Evolutionary conservation across 805 yeast genomes (phyloP).

Genomic region (Lipomyces lipofer): DNA sequence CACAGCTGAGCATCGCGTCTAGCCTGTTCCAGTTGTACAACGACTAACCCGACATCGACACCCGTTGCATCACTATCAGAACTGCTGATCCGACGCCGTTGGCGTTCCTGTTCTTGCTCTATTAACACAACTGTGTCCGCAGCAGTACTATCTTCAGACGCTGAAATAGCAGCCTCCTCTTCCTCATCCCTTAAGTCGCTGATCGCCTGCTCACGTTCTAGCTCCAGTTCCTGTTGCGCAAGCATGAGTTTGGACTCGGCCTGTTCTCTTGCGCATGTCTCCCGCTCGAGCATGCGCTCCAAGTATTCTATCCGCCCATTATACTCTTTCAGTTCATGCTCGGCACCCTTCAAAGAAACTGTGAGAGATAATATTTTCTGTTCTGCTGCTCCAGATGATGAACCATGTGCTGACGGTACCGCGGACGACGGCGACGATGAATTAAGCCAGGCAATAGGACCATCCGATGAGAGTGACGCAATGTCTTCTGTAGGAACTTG

Average conservation of each 20-base stretch:
- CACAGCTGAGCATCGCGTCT: slow-evolving; percentile 14
- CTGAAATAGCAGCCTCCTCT: slow-evolving; percentile 11
- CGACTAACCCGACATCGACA: slow-evolving; percentile 2
- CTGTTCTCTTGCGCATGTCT: slow-evolving; percentile 12
- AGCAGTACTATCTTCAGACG: slow-evolving; percentile 13
- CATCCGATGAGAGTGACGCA: background rate
- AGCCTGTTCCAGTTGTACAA: slow-evolving; percentile 22
- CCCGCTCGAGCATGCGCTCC: slow-evolving; percentile 16
- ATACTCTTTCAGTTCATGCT: slow-evolving; percentile 10
- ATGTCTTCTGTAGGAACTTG: background rate
- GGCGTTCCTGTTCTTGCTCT: slow-evolving; percentile 19
- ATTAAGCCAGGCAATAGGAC: background rate
- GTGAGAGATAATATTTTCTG: slow-evolving; percentile 12
- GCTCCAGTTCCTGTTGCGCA: slow-evolving; percentile 24
- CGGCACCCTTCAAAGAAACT: slow-evolving; percentile 9
- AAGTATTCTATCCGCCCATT: slow-evolving; percentile 4
- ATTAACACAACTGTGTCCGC: slow-evolving; percentile 29
- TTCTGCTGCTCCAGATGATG: slow-evolving; percentile 4
- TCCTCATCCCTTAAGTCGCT: slow-evolving; percentile 17
- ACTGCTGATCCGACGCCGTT: slow-evolving; percentile 8
- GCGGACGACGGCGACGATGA: slow-evolving; percentile 4
- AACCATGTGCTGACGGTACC: background rate
- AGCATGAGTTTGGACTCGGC: slow-evolving; percentile 18
- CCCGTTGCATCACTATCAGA: slow-evolving; percentile 5
- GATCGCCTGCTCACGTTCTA: slow-evolving; percentile 26